phyloP scores from a whole-genome alignment of 805 yeast genomes.

The Saturnispora halmiae region DNA sequence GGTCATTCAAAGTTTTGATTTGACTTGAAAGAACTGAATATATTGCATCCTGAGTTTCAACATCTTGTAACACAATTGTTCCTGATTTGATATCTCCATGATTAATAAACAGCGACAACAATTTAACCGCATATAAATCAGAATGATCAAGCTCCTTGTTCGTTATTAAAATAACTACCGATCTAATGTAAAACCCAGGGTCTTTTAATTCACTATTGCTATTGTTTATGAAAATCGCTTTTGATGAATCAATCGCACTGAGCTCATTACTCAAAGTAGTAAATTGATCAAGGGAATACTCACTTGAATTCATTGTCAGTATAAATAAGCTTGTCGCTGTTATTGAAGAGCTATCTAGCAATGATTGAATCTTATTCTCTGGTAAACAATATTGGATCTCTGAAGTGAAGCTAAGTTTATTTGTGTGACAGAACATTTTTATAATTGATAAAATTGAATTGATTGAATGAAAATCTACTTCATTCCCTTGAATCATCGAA shows the following conservation, averaged over 20 bases:
- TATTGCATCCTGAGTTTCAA: constrained; percentile 1
- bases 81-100: constrained; percentile 15
- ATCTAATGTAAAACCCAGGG: constrained; percentile 4
- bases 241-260: constrained; percentile 10
- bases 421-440: constrained; percentile 27
- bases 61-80: constrained; percentile 8
- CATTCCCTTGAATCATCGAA: constrained; percentile 30
- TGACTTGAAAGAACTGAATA: background rate
- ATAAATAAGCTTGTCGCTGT: constrained; percentile 20
- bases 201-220: constrained; percentile 15
- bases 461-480: constrained; percentile 24
- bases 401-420: constrained; percentile 25
- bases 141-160: constrained; percentile 13
- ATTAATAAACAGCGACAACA: constrained; percentile 19
- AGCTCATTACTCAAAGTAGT: constrained; percentile 14
- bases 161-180: constrained; percentile 19
- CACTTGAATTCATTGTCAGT: constrained; percentile 19
- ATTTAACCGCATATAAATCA: constrained; percentile 21
- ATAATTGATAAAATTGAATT: constrained; percentile 30
- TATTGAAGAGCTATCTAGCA: constrained; percentile 17
- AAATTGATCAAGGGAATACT: constrained; percentile 14
- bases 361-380: constrained; percentile 19
- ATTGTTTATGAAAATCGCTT: constrained; percentile 24
- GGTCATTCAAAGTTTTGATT: background rate
- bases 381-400: constrained; percentile 26